phyloP scores from a whole-genome alignment of 2,329 filamentous ascomycete species.

The Diplodia intermedia region DNA sequence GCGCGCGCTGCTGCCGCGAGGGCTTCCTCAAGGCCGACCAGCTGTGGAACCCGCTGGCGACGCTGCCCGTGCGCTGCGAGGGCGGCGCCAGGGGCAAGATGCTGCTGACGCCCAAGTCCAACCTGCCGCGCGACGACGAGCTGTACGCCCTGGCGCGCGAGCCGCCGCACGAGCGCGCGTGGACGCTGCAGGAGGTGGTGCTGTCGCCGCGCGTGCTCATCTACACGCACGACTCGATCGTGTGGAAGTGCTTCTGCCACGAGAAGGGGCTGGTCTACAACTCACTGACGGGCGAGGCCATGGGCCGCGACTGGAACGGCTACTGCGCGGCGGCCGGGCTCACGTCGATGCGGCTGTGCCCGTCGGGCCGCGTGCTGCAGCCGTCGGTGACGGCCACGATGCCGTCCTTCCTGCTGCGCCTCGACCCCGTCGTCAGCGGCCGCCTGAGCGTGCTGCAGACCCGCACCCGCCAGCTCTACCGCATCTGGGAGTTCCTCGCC shows the following conservation, averaged over 20 bases:
- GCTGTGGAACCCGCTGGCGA: conserved; percentile 9
- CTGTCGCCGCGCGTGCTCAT: conserved; percentile 26
- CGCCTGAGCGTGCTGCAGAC: not conserved
- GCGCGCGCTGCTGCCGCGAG: conserved; percentile 11
- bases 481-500: conserved; percentile 22
- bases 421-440: not conserved
- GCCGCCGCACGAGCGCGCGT: conserved; percentile 24
- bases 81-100: conserved; percentile 8
- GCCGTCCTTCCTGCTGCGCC: conserved; percentile 3
- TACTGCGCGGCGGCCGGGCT: conserved; percentile 23
- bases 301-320: conserved; percentile 22
- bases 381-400: conserved; percentile 5
- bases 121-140: not conserved
- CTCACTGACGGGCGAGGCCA: not conserved
- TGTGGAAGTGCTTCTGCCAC: conserved; percentile 27
- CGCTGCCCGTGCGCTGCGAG: conserved; percentile 17
- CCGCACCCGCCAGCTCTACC: conserved; percentile 12
- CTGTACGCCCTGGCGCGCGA: not conserved
- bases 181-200: conserved; percentile 29
- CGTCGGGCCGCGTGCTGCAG: conserved; percentile 13
- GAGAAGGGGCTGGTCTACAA: not conserved
- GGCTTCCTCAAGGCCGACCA: conserved; percentile 22
- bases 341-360: conserved; percentile 17
- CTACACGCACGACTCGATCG: conserved; percentile 11
- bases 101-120: conserved; percentile 2